Base-by-base conservation (phyloP, 768 basidiomycete genomes). In the Naematelia aurantialba region DNA sequence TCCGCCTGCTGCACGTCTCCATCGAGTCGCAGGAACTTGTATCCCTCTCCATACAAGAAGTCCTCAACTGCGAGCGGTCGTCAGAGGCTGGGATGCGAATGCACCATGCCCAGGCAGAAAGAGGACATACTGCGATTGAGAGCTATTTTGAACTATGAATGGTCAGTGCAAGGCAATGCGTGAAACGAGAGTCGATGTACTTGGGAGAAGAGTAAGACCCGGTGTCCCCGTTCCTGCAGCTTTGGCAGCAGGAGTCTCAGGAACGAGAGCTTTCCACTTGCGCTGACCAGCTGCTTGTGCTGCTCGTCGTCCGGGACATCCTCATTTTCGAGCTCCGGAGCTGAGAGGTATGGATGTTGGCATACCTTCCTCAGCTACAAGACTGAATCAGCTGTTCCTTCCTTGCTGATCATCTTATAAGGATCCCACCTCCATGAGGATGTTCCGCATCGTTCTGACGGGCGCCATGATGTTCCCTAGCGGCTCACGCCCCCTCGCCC, bases 131-230 rank as follows among this genome's bases (percentile, higher is more conserved):
- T 80, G 29, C 91, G 81, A 74, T 96, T 82, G 17, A 97, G 81
- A 26, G 86, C 89, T 50, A 97, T 87, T 45, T 87, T 85, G 79
- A 94, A 94, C 91, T 94, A 60, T 25, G 5, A 8, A 50, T 12
- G 19, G 27, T 50, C 48, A 50, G 48, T 25, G 3, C 21, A 25
- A n/a, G 4, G 22, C 5, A 14, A 47, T 47, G 5, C 17, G 19
- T n/a, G 17, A 27, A 26, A 27, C 17, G 30, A 5, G 44, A 31
- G 11, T 19, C 42, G 12, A 72, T 80, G 52, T 62, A 89, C 92
- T 80, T 94, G 92, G 73, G 89, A 92, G 77, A 97, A 97, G 2
- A 97, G 78, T 24, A 97, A 81, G 27, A 97, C 85, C 24, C 93
- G 86, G 79, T 96, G 92, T 0, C 90, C 89, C 47, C 86, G 85